Evolutionary conservation across 805 yeast genomes (phyloP).

Genomic region (Kregervanrija pseudodelftensis): DNA sequence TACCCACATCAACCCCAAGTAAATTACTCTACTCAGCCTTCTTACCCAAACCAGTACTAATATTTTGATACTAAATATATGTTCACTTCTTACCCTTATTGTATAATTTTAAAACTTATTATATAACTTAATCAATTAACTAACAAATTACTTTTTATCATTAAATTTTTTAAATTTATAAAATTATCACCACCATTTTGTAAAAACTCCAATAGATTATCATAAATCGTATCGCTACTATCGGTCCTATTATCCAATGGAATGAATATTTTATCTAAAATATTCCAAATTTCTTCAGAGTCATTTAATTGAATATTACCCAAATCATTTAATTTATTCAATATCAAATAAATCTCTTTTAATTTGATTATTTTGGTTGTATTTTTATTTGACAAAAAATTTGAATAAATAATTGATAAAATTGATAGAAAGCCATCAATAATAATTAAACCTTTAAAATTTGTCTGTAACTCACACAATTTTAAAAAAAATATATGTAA

Average conservation of each 20-base stretch:
- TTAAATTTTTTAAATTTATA: too few species aligned
- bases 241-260: slow-evolving; percentile 1
- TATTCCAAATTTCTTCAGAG: slow-evolving; percentile 11
- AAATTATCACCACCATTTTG: background rate
- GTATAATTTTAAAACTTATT: background rate
- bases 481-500: too few species aligned
- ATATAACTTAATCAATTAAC: too few species aligned
- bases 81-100: background rate
- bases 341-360: slow-evolving; percentile 9
- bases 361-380: slow-evolving; percentile 5
- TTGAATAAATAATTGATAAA: slow-evolving; percentile 18
- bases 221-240: background rate
- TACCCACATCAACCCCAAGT: background rate
- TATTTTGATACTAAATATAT: too few species aligned
- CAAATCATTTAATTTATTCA: slow-evolving; percentile 11
- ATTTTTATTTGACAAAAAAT: slow-evolving; percentile 5
- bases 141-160: too few species aligned
- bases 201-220: slow-evolving; percentile 1
- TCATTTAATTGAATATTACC: slow-evolving; percentile 16
- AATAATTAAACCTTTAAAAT: slow-evolving; percentile 5
- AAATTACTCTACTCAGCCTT: too few species aligned
- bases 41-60: too few species aligned
- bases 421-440: slow-evolving; percentile 21
- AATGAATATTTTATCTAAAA: slow-evolving; percentile 4
- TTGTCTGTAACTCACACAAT: too few species aligned